Evolutionary conservation across 1,284 basidiomycete species (phyloP).

Genomic region (Neotropicomus parvogracilis): DNA sequence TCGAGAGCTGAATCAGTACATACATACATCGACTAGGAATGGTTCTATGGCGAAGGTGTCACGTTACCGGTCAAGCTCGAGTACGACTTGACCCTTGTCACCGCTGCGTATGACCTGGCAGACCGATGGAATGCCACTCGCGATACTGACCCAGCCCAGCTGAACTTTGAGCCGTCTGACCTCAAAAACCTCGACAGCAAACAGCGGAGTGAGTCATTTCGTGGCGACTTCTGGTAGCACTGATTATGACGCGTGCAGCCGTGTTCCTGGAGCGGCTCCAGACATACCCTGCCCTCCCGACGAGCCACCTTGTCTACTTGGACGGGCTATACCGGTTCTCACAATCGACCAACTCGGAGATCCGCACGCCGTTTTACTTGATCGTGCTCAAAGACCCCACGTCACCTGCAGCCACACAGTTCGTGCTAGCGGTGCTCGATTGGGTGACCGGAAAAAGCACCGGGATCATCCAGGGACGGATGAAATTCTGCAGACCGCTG

Average conservation of each 20-base stretch:
- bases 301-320: slow-evolving; percentile 51
- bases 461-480: slow-evolving; percentile 66
- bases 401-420: slow-evolving; percentile 49
- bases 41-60: slow-evolving; percentile 84
- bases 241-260: slow-evolving; percentile 38
- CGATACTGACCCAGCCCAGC: slow-evolving; percentile 41
- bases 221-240: not conserved
- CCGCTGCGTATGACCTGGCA: slow-evolving; percentile 70
- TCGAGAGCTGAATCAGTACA: not conserved
- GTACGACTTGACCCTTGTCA: slow-evolving; percentile 82
- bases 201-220: slow-evolving; percentile 50
- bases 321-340: slow-evolving; percentile 55
- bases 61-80: slow-evolving; percentile 77
- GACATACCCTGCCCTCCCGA: slow-evolving; percentile 52
- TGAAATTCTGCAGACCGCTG: slow-evolving; percentile 80
- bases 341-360: slow-evolving; percentile 60
- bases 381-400: slow-evolving; percentile 53
- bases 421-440: slow-evolving; percentile 51
- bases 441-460: slow-evolving; percentile 68
- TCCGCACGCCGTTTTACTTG: slow-evolving; percentile 69
- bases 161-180: slow-evolving; percentile 55
- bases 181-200: slow-evolving; percentile 59
- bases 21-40: slow-evolving; percentile 48
- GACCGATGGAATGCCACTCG: slow-evolving; percentile 74
- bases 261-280: slow-evolving; percentile 74